Conservation (phyloP, 768 basidiomycete species). For the Panus rudis region DNA sequence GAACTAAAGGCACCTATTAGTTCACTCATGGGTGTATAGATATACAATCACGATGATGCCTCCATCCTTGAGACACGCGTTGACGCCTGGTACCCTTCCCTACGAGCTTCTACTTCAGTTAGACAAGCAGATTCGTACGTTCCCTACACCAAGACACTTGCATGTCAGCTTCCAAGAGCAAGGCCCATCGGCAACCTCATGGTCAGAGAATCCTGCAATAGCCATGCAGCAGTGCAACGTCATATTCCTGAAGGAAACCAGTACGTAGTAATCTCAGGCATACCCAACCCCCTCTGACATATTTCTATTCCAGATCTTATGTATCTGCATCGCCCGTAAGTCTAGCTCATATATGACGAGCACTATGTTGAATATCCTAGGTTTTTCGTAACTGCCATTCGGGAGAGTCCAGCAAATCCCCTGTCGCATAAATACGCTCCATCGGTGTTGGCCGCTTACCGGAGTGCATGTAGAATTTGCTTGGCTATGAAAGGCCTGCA, state of each 20-base stretch:
- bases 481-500: conserved; percentile 33
- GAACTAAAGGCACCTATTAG: conserved; percentile 7
- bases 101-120: conserved; percentile 37
- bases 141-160: conserved; percentile 35
- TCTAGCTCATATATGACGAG: no score
- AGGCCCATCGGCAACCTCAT: conserved; percentile 21
- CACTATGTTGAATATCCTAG: no score
- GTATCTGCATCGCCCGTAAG: conserved; percentile 36
- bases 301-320: conserved; percentile 14
- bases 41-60: conserved; percentile 40
- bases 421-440: conserved; percentile 37
- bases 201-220: conserved; percentile 32
- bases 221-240: conserved; percentile 43
- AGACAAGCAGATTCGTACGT: conserved; percentile 41
- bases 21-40: conserved; percentile 34
- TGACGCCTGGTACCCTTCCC: conserved; percentile 20
- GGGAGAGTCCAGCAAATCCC: conserved; percentile 34
- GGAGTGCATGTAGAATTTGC: conserved; percentile 38
- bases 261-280: no score
- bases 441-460: conserved; percentile 38
- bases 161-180: conserved; percentile 28
- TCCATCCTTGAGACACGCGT: conserved; percentile 34
- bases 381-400: no score
- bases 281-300: no score
- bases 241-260: conserved; percentile 35